A percentile compares a stretch with the other conserved stretches of the same genome.
Conservation (phyloP, 2,329 filamentous ascomycete species). For the Corynespora cassiicola region DNA sequence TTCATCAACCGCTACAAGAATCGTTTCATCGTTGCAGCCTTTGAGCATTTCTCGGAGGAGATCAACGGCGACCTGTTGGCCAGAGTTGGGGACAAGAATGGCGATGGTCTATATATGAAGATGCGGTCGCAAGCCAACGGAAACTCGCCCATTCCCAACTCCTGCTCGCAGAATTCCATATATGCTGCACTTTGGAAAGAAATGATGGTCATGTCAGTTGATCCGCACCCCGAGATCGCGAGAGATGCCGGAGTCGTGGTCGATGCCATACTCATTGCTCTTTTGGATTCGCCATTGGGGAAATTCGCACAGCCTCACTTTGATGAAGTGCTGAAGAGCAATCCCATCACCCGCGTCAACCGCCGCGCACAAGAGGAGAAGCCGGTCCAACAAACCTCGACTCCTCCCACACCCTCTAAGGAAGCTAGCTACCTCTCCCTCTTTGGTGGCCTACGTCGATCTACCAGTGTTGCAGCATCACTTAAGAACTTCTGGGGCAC, state of each 20-base stretch:
- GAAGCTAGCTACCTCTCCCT: conserved; percentile 64
- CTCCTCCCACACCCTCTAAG: conserved; percentile 57
- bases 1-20: conserved; percentile 90
- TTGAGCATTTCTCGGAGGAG: conserved; percentile 88
- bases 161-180: conserved; percentile 79
- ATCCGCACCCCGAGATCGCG: conserved; percentile 93
- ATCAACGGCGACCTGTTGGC: conserved; percentile 45
- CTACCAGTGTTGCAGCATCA: conserved; percentile 69
- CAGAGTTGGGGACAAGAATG: conserved; percentile 29
- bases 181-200: conserved; percentile 96
- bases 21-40: conserved; percentile 90
- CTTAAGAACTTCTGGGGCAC: conserved; percentile 65
- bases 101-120: conserved; percentile 40
- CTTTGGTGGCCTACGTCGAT: conserved; percentile 65
- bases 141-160: conserved; percentile 14
- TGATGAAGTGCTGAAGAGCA: conserved; percentile 67
- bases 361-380: conserved; percentile 36
- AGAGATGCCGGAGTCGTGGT: conserved; percentile 83
- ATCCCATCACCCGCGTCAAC: conserved; percentile 55
- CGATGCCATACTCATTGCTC: conserved; percentile 80
- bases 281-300: conserved; percentile 80
- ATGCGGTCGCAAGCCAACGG: conserved; percentile 20
- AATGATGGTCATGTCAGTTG: conserved; percentile 85
- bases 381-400: conserved; percentile 53
- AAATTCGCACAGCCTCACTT: conserved; percentile 73